Percentiles rank a stretch among this genome's conserved stretches.
These are phyloP conservation scores for Borovskyia barvae DNA, from an alignment of 208 protist species.

Conservation along the genomic window DNA sequence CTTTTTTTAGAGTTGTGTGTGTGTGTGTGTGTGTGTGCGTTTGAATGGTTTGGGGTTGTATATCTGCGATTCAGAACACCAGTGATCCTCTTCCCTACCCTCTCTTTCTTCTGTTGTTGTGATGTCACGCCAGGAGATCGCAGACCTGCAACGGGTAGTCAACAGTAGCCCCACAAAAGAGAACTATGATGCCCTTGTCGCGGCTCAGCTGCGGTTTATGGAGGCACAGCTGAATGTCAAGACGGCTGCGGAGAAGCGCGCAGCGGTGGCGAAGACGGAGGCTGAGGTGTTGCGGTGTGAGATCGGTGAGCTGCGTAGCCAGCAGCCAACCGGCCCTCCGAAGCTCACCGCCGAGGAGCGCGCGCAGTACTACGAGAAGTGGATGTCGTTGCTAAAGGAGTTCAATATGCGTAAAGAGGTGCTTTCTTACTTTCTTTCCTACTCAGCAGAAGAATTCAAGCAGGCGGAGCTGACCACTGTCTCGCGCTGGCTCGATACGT, in stretches of 20 bases:
- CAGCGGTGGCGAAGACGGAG: background rate
- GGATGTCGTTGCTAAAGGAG: slow-evolving; percentile 42
- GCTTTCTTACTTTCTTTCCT: slow-evolving; percentile 42
- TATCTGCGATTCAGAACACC: background rate
- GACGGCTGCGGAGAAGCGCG: slow-evolving; percentile 2
- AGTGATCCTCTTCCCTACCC: slow-evolving; percentile 1
- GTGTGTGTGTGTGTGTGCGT: background rate
- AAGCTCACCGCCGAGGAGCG: slow-evolving; percentile 7
- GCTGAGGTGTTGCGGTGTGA: slow-evolving; percentile 19
- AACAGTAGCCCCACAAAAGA: slow-evolving; percentile 15
- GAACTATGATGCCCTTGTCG: slow-evolving; percentile 26
- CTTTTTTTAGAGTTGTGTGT: background rate
- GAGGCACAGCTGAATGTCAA: slow-evolving; percentile 14
- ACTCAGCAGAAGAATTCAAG: slow-evolving; percentile 48
- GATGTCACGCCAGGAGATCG: slow-evolving; percentile 35
- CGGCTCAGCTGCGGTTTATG: slow-evolving; percentile 27
- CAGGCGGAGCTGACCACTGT: slow-evolving; percentile 42
- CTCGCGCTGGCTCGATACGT: slow-evolving; percentile 59
- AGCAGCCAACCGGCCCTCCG: background rate
- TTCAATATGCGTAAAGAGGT: slow-evolving; percentile 47
- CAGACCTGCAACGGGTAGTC: slow-evolving; percentile 21
- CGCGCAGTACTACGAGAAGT: slow-evolving; percentile 26
- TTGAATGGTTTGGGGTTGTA: background rate
- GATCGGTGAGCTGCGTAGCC: slow-evolving; percentile 7
- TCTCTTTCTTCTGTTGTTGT: background rate